phyloP scores from a whole-genome alignment of 2,329 filamentous ascomycete species.

The Botrytis porri region DNA sequence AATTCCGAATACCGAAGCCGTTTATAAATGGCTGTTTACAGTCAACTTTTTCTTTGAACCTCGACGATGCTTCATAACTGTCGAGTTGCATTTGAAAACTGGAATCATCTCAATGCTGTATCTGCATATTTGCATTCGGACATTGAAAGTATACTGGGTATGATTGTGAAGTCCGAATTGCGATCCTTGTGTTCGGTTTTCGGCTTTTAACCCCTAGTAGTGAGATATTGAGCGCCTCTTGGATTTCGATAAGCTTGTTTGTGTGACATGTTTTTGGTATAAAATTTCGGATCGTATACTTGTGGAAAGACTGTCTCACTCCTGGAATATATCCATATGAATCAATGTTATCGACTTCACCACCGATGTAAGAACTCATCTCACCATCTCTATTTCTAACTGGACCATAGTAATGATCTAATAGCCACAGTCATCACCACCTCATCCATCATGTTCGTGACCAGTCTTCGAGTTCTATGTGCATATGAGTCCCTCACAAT shows the following conservation, averaged over 20 bases:
- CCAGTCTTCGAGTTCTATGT: background rate
- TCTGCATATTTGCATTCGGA: background rate
- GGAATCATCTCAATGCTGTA: background rate
- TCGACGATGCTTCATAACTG: background rate
- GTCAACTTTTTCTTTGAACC: background rate
- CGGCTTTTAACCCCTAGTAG: background rate
- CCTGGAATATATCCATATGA: background rate
- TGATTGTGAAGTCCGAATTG: background rate
- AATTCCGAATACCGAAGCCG: background rate
- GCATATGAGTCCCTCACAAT: background rate
- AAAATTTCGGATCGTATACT: background rate
- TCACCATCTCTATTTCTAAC: background rate
- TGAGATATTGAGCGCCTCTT: background rate
- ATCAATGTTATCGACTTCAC: background rate
- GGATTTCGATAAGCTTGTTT: background rate
- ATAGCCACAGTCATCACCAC: background rate
- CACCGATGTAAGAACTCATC: background rate
- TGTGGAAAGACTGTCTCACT: background rate
- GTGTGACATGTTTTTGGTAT: background rate
- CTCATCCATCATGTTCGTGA: background rate
- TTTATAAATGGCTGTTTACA: background rate
- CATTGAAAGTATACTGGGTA: background rate
- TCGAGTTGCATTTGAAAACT: background rate
- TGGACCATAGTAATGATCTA: background rate
- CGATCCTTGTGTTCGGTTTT: background rate